These are phyloP conservation scores for Piper longum DNA, from an alignment of 164 flowering plant genomes.

Conservation along the genomic window DNA sequence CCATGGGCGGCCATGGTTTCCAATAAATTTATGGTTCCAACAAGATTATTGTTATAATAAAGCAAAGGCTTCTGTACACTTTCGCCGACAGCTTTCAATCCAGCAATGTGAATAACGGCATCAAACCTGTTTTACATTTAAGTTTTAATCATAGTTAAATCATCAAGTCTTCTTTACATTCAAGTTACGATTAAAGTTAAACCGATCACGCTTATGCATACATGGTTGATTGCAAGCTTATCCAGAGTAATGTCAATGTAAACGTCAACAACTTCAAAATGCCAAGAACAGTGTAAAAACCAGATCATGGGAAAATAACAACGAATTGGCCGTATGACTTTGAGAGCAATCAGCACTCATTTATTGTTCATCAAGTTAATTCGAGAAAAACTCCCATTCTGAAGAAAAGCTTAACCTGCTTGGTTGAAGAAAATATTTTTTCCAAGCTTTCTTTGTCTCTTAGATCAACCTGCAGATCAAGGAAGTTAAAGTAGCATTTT, in stretches of 20 bases:
- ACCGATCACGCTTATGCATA: no score
- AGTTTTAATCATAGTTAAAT: no score
- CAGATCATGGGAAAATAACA: no score
- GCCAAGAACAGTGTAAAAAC: no score
- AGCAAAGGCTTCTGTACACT: slow-evolving; percentile 81
- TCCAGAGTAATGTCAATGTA: no score
- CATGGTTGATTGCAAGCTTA: no score
- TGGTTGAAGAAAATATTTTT: slow-evolving; percentile 47
- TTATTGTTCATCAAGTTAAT: not conserved
- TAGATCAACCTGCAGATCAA: slow-evolving; percentile 57
- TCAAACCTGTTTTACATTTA: slow-evolving; percentile 49
- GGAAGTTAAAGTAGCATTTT: not conserved
- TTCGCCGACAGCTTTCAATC: slow-evolving; percentile 97
- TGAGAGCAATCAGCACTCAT: no score
- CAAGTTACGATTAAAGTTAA: no score
- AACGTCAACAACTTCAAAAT: no score
- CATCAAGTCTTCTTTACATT: no score
- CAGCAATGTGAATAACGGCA: slow-evolving; percentile 97
- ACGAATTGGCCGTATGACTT: no score
- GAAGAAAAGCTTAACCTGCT: slow-evolving; percentile 23
- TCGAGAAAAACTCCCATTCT: not conserved
- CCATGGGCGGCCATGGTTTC: slow-evolving; percentile 87
- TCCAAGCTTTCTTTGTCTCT: slow-evolving; percentile 67
- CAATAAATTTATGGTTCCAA: slow-evolving; percentile 68
- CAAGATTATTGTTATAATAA: slow-evolving; percentile 73